These are phyloP conservation scores for Gaertneriomyces sp. DNA, from an alignment of 192 early-diverging fungal species.

Conservation along the genomic window DNA sequence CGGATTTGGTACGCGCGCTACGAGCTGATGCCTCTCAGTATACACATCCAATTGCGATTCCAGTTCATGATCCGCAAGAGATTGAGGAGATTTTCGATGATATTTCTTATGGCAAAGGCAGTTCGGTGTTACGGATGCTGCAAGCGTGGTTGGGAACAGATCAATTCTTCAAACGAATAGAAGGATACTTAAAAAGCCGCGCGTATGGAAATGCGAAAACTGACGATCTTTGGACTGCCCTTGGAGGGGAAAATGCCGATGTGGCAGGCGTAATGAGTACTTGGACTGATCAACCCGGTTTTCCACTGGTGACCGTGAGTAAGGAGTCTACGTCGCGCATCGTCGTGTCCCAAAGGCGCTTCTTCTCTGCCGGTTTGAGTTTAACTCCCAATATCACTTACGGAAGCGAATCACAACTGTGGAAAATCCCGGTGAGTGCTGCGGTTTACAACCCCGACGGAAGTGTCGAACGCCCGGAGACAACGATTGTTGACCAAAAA, in stretches of 20 bases:
- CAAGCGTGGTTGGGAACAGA: slow-evolving; percentile 23
- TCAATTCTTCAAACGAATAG: slow-evolving; percentile 19
- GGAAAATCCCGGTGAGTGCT: slow-evolving; percentile 13
- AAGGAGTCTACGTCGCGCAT: no score
- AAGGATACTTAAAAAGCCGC: slow-evolving; percentile 64
- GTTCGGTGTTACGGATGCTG: slow-evolving; percentile 69
- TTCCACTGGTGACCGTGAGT: slow-evolving; percentile 26
- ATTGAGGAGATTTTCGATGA: slow-evolving; percentile 80
- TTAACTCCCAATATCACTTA: no score
- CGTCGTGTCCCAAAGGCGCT: no score
- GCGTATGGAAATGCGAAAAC: slow-evolving; percentile 79
- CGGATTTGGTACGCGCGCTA: slow-evolving; percentile 27
- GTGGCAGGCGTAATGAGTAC: slow-evolving; percentile 32
- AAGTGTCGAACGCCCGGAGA: no score
- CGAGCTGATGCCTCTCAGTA: slow-evolving; percentile 26
- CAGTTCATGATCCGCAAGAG: slow-evolving; percentile 22
- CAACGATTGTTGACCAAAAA: no score
- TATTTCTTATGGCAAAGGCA: slow-evolving; percentile 82
- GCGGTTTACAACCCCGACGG: slow-evolving; percentile 1
- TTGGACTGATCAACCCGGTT: slow-evolving; percentile 42
- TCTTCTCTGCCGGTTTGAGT: no score
- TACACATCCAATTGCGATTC: slow-evolving; percentile 35
- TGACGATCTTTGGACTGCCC: slow-evolving; percentile 77
- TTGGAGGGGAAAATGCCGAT: slow-evolving; percentile 30
- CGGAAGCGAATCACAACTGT: slow-evolving; percentile 2